Evolutionary conservation across 1,284 basidiomycete species (phyloP).

Genomic region (Amylostereum chailletii): DNA sequence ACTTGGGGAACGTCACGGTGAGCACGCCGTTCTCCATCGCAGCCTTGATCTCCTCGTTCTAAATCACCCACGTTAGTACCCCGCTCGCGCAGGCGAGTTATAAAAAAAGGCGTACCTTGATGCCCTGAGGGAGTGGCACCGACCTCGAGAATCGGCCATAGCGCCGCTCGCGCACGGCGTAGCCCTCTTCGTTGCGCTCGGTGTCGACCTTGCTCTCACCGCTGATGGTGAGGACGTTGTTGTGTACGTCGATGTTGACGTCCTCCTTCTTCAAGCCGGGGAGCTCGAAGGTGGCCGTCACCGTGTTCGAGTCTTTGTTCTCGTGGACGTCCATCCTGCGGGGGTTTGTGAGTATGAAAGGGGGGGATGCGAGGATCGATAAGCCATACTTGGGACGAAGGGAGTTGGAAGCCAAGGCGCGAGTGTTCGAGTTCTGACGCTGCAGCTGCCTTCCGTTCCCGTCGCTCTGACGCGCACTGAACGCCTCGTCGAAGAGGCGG

Average conservation of each 20-base stretch:
- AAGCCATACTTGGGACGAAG: conserved; percentile 5
- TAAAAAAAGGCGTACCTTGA: conserved; percentile 20
- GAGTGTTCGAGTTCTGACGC: neutral
- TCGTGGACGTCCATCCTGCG: conserved; percentile 27
- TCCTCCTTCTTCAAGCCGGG: conserved; percentile 33
- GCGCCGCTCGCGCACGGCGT: conserved; percentile 26
- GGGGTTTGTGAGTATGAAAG: conserved; percentile 19
- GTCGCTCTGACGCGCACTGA: neutral
- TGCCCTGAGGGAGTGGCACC: conserved; percentile 27
- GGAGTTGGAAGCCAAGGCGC: neutral
- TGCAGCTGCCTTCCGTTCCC: neutral
- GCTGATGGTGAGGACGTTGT: conserved; percentile 27
- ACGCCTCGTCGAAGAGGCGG: conserved; percentile 6
- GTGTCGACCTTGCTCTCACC: conserved; percentile 22
- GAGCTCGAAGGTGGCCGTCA: conserved; percentile 34
- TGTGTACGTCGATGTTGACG: conserved; percentile 28
- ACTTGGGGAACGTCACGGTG: conserved; percentile 22
- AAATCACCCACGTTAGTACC: neutral
- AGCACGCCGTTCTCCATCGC: conserved; percentile 20
- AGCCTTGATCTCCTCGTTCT: conserved; percentile 12
- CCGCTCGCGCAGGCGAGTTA: neutral
- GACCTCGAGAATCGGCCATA: conserved; percentile 28
- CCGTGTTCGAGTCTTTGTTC: conserved; percentile 23
- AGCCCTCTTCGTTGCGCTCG: conserved; percentile 22
- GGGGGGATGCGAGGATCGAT: neutral